These are phyloP conservation scores for Cytospora piceae DNA, from an alignment of 2,329 filamentous ascomycete genomes.

Conservation along the genomic window DNA sequence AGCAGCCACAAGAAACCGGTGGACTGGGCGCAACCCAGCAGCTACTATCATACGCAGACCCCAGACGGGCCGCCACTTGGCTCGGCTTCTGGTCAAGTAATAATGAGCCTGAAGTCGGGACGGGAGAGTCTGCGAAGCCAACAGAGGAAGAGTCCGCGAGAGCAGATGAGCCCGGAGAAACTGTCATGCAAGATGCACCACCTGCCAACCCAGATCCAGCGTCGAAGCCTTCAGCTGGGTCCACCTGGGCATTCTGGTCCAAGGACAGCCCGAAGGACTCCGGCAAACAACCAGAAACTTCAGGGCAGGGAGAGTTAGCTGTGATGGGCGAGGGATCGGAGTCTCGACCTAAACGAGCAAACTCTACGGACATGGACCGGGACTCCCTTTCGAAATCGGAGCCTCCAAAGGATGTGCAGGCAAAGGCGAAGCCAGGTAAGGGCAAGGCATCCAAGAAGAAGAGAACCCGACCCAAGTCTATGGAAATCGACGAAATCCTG, in stretches of 20 bases:
- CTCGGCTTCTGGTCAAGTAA: conserved; percentile 35
- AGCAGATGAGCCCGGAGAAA: conserved; percentile 43
- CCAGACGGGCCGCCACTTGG: conserved; percentile 38
- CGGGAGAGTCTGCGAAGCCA: conserved; percentile 24
- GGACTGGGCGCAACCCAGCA: conserved; percentile 8
- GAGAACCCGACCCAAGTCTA: conserved; percentile 50
- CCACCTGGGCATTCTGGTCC: conserved; percentile 84
- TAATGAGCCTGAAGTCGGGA: conserved; percentile 18
- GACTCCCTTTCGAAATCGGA: conserved; percentile 29
- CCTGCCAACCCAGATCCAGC: conserved; percentile 38
- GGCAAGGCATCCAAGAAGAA: conserved; percentile 44
- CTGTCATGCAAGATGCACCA: conserved; percentile 49
- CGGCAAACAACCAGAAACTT: conserved; percentile 36
- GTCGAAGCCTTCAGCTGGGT: conserved; percentile 55
- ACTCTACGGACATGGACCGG: conserved; percentile 46
- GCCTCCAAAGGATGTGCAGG: conserved; percentile 41
- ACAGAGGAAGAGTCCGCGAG: conserved; percentile 27
- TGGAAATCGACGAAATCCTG: conserved; percentile 49
- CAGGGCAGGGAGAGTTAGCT: conserved; percentile 57
- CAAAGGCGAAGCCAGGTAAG: conserved; percentile 38
- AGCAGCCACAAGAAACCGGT: background rate
- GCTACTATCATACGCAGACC: conserved; percentile 29
- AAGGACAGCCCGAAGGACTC: conserved; percentile 51
- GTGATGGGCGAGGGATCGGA: conserved; percentile 62
- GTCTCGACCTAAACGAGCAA: conserved; percentile 54